Evolutionary conservation across 2,329 filamentous ascomycete species (phyloP), one percentile per base, ranked within the genome.

Genomic region (Nemania sp.): DNA sequence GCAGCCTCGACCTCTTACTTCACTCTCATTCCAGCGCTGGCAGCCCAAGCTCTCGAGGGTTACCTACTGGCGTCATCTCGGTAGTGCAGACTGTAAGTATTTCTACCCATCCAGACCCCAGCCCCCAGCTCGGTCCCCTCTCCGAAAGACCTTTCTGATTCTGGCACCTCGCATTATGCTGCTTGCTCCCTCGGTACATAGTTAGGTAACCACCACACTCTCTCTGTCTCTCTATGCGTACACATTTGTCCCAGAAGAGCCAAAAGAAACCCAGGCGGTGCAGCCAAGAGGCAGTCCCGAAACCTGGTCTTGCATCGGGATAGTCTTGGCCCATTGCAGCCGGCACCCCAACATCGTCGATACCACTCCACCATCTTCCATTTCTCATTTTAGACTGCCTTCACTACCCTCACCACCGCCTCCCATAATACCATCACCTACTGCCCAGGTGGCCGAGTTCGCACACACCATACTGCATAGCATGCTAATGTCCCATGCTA

Each of bases 251-350:
- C 41, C 30, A 37, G 48, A 44, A 45, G 34, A 19, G 47, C 30
- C 42, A 43, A 33, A 41, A 36, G 41, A 33, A 43, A 37, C 34
- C 52, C 17, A 30, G 47, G 26, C n/a, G 11, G 40, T 54, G 47
- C 53, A 43, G 49, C 50, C 54, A 57, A 54, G 54, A 17, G 19
- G 14, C 54, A 53, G 42, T 54, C 46, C 54, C 54, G 42, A 48
- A 44, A 50, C 50, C 45, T 54, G 41, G 50, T 49, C 53, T 44
- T 47, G 42, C 39, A 40, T 37, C 42, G 8, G n/a, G 40, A 36
- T 19, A 17, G 48, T 43, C 53, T 56, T 56, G 53, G 53, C 53
- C 42, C n/a, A 22, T 12, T 30, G 22, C 17, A 30, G n/a, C n/a
- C 33, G 36, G 30, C 20, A 36, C 26, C 31, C 30, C 26, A 31